Evolutionary conservation across 225 moss, liverwort and hornwort genomes (phyloP).

Genomic region (Bryoerythrophyllum caledonicum): DNA sequence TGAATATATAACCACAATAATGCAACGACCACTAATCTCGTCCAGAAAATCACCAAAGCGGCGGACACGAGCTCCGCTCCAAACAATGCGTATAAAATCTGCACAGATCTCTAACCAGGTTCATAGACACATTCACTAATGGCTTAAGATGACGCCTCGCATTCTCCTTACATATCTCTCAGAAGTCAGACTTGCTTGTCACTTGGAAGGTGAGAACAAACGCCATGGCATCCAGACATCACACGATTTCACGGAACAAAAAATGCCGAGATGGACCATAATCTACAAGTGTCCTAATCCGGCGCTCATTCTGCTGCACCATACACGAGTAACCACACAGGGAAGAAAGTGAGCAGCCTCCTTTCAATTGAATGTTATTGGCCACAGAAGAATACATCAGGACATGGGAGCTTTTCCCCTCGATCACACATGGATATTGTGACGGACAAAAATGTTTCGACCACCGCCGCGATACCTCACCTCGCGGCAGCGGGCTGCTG

Average conservation of each 20-base stretch:
- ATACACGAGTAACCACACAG: not conserved
- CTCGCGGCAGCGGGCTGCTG: slow-evolving; percentile 26
- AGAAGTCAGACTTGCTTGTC: not conserved
- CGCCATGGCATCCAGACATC: not conserved
- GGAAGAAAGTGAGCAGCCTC: slow-evolving; percentile 27
- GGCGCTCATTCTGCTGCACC: slow-evolving; percentile 12
- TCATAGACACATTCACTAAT: not conserved
- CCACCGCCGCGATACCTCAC: slow-evolving; percentile 20
- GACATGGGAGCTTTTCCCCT: slow-evolving; percentile 13
- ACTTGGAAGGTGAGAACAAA: slow-evolving; percentile 2
- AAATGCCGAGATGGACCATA: not conserved
- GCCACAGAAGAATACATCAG: slow-evolving; percentile 38
- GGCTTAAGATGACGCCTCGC: not conserved
- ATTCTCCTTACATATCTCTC: not conserved
- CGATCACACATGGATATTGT: slow-evolving; percentile 26
- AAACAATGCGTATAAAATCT: not conserved
- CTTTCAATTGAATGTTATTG: slow-evolving; percentile 46
- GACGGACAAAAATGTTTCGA: slow-evolving; percentile 38
- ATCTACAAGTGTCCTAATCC: slow-evolving; percentile 20
- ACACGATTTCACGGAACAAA: not conserved
- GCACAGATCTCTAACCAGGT: too few relatives aligned
- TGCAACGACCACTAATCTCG: too few relatives aligned
- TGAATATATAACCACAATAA: too few relatives aligned
- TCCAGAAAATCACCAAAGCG: too few relatives aligned
- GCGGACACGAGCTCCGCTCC: not conserved